Percentiles rank a stretch among this genome's conserved stretches.
These are phyloP conservation scores for Malassezia cuniculi DNA, from an alignment of 1,284 basidiomycete species.

Conservation along the genomic window DNA sequence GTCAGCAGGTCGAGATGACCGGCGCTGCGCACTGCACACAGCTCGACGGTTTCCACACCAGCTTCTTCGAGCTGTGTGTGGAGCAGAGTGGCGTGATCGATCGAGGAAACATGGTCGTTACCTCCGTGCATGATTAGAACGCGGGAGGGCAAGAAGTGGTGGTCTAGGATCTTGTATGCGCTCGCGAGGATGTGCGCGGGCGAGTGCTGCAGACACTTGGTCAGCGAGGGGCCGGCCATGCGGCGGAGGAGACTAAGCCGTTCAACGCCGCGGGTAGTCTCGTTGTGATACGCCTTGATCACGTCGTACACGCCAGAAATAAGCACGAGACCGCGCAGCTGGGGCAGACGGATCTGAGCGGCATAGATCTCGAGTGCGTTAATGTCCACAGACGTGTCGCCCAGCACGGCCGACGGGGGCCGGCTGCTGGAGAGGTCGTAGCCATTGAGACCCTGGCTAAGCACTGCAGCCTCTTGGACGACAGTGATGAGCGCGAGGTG, in stretches of 20 bases:
- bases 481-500: constrained; percentile 46
- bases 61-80: constrained; percentile 46
- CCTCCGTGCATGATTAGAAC: constrained; percentile 47
- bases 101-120: constrained; percentile 42
- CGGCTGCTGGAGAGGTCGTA: neutral
- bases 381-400: no score
- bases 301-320: constrained; percentile 46
- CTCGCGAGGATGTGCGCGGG: constrained; percentile 47
- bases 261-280: constrained; percentile 44
- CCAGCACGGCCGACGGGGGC: no score
- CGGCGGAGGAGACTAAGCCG: constrained; percentile 45
- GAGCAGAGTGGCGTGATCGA: constrained; percentile 45
- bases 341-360: constrained; percentile 41
- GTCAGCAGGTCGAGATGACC: constrained; percentile 24
- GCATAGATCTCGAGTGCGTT: constrained; percentile 44
- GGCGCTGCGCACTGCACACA: constrained; percentile 44
- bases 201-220: constrained; percentile 46
- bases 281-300: constrained; percentile 45
- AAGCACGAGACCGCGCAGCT: constrained; percentile 44
- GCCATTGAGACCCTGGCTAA: constrained; percentile 16
- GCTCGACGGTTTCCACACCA: constrained; percentile 41
- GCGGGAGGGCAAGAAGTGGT: constrained; percentile 39
- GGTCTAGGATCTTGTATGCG: constrained; percentile 44
- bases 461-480: constrained; percentile 45
- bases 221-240: constrained; percentile 44